A percentile compares a stretch with the other conserved stretches of the same genome.
Evolutionary conservation across 495 filamentous ascomycete species (phyloP).

Genomic region (Xylaria venustula): DNA sequence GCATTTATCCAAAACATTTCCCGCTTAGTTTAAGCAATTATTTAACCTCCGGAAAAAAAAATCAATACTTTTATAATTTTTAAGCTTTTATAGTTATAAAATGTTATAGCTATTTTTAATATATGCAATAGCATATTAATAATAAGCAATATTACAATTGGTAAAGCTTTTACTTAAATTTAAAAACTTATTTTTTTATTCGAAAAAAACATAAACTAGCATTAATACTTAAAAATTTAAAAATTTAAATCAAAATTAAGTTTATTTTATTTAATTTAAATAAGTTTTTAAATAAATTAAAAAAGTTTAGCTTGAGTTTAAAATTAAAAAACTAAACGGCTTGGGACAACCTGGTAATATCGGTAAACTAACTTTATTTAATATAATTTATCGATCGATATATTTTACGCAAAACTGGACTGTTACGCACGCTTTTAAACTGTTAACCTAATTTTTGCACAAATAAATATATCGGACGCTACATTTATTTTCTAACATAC

Average conservation of each 20-base stretch:
- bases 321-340: neutral
- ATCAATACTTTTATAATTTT: neutral
- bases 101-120: neutral
- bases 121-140: neutral
- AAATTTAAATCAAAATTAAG: neutral
- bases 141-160: neutral
- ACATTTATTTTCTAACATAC: no score
- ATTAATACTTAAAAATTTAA: neutral
- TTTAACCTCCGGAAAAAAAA: neutral
- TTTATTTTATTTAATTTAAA: neutral
- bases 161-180: neutral
- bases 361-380: neutral
- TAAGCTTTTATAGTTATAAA: neutral
- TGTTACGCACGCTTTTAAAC: neutral
- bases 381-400: neutral
- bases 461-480: no score
- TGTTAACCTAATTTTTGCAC: neutral
- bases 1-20: neutral
- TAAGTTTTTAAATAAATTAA: neutral
- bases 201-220: neutral
- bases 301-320: neutral
- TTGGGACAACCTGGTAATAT: neutral
- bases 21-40: neutral
- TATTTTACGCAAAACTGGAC: neutral
- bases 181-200: neutral